Evolutionary conservation across 2,329 filamentous ascomycete genomes (phyloP).

Genomic region (Rugonectria rugulosa): DNA sequence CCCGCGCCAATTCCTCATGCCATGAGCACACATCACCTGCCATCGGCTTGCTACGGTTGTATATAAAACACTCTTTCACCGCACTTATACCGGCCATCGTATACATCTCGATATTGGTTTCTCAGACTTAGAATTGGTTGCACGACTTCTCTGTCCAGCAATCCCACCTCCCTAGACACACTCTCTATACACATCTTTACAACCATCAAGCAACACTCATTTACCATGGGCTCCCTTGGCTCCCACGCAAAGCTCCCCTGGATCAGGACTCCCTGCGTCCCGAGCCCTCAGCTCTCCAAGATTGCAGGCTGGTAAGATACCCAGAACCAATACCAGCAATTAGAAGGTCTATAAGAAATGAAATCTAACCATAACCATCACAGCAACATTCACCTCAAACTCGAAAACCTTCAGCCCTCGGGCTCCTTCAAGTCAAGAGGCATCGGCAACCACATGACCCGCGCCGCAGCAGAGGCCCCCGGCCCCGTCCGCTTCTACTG

Average conservation of each 20-base stretch:
- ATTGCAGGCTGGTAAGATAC: slow-evolving; percentile 72
- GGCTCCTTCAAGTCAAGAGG: slow-evolving; percentile 87
- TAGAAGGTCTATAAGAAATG: slow-evolving; percentile 9
- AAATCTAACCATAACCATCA: slow-evolving; percentile 4
- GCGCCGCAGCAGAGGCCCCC: slow-evolving; percentile 43
- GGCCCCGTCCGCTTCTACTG: slow-evolving; percentile 74
- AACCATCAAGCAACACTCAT: background rate
- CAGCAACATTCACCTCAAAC: slow-evolving; percentile 82
- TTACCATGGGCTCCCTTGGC: slow-evolving; percentile 51
- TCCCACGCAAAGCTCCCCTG: slow-evolving; percentile 61
- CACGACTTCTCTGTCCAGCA: background rate
- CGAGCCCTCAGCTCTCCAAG: slow-evolving; percentile 71
- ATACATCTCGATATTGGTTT: too few species aligned
- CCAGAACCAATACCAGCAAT: background rate
- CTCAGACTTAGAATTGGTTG: background rate
- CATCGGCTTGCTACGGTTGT: too few species aligned
- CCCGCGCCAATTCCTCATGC: too few species aligned
- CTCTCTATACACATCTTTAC: background rate
- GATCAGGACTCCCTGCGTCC: slow-evolving; percentile 75
- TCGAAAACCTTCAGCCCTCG: slow-evolving; percentile 84
- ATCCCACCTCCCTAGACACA: too few species aligned
- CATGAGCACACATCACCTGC: too few species aligned
- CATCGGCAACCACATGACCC: slow-evolving; percentile 73
- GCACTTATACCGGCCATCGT: too few species aligned
- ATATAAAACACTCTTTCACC: too few species aligned